Base-by-base conservation (phyloP, 2,329 filamentous ascomycete species). In the Talaromyces funiculosus region DNA sequence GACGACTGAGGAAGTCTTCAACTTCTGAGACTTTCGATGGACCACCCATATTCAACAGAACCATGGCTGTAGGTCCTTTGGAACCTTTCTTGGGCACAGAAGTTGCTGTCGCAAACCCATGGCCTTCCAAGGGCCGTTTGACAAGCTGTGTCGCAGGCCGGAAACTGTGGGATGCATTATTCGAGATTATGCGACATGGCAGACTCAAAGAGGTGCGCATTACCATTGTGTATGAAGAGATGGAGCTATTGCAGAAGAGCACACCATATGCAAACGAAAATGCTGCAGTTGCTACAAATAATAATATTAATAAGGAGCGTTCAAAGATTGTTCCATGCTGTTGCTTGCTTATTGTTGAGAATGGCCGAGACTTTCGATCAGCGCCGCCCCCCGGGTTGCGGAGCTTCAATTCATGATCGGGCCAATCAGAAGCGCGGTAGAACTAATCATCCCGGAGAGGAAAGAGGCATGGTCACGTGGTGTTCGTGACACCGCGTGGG, bases 11-110 rank as follows among this genome's bases (percentile, higher is more conserved):
- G 72, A 97, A 99, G 75, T 88, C 86, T 68, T 88, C 87, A 37
- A 99, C 94, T 78, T 99, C 92, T 66, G 87, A 85, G 4, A 88
- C 89, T 3, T 90, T 96, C 1, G 90, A 90, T 3, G 94, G 94
- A 0, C 94, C 94, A 62, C 94, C 94, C 94, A 99, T 99, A 77
- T 99, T 99, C 78, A 99, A 85, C 71, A 99, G 97, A 14, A 99
- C 94, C 86, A 99, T 97, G 45, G 94, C 94, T 4, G 94, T 99
- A 7, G 92, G 92, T 0, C 93, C 93, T 71, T 90, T 84, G 2
- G 83, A 81, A 53, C 82, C 84, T 0, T 84, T 84, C 6, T 84
- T 81, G 82, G 91, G 90, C 7, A 90, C 90, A 10, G 90, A 89
- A 4, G 85, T 86, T 18, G 82, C 80, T 14, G 86, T 88, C 31